Percentiles rank a stretch among this genome's conserved stretches.
phyloP scores from a whole-genome alignment of 176 grass and related monocot species.

The Thinopyrum elongatum region DNA sequence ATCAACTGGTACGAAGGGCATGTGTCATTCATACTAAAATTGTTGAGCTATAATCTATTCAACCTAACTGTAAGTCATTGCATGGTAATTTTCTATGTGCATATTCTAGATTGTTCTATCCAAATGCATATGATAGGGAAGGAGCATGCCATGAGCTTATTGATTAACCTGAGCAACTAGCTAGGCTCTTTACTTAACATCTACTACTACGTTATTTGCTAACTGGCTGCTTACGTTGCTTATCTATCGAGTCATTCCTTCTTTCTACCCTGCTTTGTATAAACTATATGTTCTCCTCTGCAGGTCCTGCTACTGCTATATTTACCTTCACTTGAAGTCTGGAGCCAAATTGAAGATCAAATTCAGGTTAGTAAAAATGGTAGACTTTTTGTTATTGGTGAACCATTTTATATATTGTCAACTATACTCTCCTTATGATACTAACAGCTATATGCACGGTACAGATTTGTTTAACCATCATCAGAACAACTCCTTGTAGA shows the following conservation, averaged over 20 bases:
- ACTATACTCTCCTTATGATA: not conserved
- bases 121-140: no score
- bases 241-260: not conserved
- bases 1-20: no score
- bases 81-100: no score
- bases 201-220: not conserved
- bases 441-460: conserved; percentile 1
- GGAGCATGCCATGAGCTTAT: not conserved
- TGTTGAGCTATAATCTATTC: no score
- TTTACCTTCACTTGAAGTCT: conserved; percentile 69
- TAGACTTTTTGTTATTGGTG: conserved; percentile 1
- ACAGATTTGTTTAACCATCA: conserved; percentile 92
- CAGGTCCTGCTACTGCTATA: conserved; percentile 51
- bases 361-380: conserved; percentile 62
- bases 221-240: not conserved
- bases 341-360: conserved; percentile 82
- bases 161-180: conserved; percentile 1
- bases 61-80: no score
- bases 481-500: conserved; percentile 95
- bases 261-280: not conserved
- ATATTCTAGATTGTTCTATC: no score
- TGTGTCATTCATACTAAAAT: no score
- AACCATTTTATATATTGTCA: conserved; percentile 25
- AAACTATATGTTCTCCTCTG: conserved; percentile 33
- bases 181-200: not conserved